Conservation (phyloP, 768 basidiomycete genomes). For the Filobasidium floriforme region DNA sequence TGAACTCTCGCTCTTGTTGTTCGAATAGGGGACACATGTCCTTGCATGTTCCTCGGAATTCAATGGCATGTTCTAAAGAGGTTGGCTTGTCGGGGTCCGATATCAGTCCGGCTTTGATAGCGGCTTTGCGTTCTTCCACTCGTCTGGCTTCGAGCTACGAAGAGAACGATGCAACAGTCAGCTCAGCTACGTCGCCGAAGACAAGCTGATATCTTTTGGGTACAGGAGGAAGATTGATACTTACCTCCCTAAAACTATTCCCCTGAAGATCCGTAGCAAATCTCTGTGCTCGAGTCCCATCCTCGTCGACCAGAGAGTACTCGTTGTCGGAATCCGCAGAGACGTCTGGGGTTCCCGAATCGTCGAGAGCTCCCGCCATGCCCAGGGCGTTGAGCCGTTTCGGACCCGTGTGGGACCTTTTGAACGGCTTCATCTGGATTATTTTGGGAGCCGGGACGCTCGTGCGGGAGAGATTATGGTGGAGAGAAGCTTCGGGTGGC, state of each 20-base stretch:
- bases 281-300: conserved; percentile 33
- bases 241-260: conserved; percentile 44
- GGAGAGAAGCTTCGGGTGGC: too few species aligned
- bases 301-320: conserved; percentile 7
- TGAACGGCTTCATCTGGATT: background rate
- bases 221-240: too few species aligned
- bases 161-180: background rate
- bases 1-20: conserved; percentile 77
- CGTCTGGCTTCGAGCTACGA: conserved; percentile 46
- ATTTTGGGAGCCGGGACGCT: too few species aligned
- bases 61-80: conserved; percentile 78
- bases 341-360: background rate
- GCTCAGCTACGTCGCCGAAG: background rate
- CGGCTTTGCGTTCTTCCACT: conserved; percentile 39
- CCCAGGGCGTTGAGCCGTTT: conserved; percentile 10
- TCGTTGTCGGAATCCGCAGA: conserved; percentile 11
- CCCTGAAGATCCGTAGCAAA: conserved; percentile 49
- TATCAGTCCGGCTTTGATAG: conserved; percentile 77
- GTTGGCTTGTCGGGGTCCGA: conserved; percentile 73
- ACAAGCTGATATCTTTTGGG: too few species aligned
- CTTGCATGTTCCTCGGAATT: conserved; percentile 82
- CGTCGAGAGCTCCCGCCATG: conserved; percentile 16
- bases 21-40: conserved; percentile 96
- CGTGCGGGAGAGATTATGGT: too few species aligned
- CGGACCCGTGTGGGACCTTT: background rate